phyloP scores from a whole-genome alignment of 352 stramenopile species.

The Globisporangium splendens region DNA sequence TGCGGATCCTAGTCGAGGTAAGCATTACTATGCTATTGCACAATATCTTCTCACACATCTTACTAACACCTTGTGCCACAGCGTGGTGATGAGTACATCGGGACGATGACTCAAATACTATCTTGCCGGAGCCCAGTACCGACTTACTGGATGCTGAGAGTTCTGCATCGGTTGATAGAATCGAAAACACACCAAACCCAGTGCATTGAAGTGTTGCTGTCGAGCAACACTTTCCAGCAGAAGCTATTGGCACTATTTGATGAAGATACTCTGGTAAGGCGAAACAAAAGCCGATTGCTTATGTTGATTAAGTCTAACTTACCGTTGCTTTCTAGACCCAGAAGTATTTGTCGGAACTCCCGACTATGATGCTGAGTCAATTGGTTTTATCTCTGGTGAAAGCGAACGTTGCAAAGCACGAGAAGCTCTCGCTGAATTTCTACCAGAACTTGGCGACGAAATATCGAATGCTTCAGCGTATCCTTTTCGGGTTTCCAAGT shows the following conservation, averaged over 20 bases:
- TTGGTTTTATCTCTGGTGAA: constrained; percentile 70
- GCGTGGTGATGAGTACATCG: constrained; percentile 71
- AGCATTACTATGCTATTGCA: constrained; percentile 3
- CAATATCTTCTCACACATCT: constrained; percentile 3
- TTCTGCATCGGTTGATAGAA: constrained; percentile 60
- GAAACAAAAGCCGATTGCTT: background rate
- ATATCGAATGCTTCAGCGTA: constrained; percentile 71
- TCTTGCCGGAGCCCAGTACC: constrained; percentile 44
- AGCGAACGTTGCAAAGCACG: constrained; percentile 58
- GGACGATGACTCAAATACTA: constrained; percentile 63
- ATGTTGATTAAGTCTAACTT: background rate
- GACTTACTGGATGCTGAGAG: constrained; percentile 75
- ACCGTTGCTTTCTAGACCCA: constrained; percentile 31
- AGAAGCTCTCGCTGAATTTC: constrained; percentile 53
- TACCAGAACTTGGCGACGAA: constrained; percentile 73
- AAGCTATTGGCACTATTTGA: constrained; percentile 71
- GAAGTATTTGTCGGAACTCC: constrained; percentile 60
- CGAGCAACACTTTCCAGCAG: constrained; percentile 56
- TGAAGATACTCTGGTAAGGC: constrained; percentile 53
- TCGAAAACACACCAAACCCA: constrained; percentile 57
- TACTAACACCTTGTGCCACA: constrained; percentile 20
- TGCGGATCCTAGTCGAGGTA: constrained; percentile 76
- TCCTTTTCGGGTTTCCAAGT: constrained; percentile 72
- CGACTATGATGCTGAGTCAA: constrained; percentile 75
- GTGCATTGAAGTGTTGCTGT: constrained; percentile 57